These are phyloP conservation scores for Entomortierella chlamydospora DNA, from an alignment of 192 early-diverging fungal genomes.

Conservation along the genomic window DNA sequence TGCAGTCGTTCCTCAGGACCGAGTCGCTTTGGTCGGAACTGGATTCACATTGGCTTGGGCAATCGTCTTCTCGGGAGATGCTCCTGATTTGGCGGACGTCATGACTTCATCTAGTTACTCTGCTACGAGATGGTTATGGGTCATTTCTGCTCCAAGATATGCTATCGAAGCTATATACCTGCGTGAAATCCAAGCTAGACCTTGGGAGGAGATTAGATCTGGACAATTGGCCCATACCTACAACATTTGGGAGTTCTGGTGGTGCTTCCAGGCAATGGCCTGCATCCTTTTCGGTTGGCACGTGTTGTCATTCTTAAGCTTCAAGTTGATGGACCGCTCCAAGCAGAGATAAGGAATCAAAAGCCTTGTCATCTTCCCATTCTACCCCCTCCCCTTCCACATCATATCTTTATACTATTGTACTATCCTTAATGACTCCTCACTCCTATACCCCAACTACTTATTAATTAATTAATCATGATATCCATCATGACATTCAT, in stretches of 20 bases:
- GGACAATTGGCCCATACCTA: constrained; percentile 51
- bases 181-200: constrained; percentile 58
- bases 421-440: not conserved
- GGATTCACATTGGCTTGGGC: constrained; percentile 73
- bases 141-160: constrained; percentile 69
- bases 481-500: too few species aligned
- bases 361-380: too few species aligned
- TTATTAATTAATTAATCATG: too few species aligned
- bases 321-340: constrained; percentile 61
- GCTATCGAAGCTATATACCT: constrained; percentile 71
- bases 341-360: constrained; percentile 24
- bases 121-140: constrained; percentile 65
- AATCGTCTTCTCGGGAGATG: constrained; percentile 66
- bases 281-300: constrained; percentile 65
- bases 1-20: constrained; percentile 48
- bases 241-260: constrained; percentile 49
- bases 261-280: constrained; percentile 53
- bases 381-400: not conserved
- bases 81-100: constrained; percentile 62
- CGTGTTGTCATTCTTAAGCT: constrained; percentile 62
- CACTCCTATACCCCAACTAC: too few species aligned
- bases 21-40: constrained; percentile 65
- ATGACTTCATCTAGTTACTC: constrained; percentile 22
- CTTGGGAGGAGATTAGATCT: constrained; percentile 48
- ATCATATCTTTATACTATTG: not conserved